These are phyloP conservation scores for Blastocystis sp. DNA, from an alignment of 352 stramenopile genomes.

Conservation along the genomic window DNA sequence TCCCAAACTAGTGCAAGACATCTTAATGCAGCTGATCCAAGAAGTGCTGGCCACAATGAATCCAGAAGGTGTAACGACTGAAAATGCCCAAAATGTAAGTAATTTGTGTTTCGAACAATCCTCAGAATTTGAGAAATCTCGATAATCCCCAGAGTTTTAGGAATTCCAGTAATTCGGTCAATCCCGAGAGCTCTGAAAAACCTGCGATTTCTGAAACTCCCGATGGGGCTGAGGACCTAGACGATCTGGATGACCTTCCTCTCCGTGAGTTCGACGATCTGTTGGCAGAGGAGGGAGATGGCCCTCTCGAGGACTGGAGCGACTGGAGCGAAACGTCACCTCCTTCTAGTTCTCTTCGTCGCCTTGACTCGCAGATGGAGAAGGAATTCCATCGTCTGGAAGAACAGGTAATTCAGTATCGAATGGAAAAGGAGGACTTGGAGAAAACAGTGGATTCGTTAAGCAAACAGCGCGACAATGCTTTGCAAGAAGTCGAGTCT, in stretches of 20 bases:
- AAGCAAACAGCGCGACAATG: not conserved
- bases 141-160: too few species aligned
- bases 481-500: not conserved
- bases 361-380: not conserved
- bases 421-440: not conserved
- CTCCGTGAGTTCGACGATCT: constrained; percentile 8
- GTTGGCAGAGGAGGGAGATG: not conserved
- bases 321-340: constrained; percentile 3
- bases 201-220: not conserved
- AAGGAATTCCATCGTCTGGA: not conserved
- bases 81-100: too few species aligned
- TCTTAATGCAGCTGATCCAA: constrained; percentile 27
- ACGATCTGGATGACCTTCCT: not conserved
- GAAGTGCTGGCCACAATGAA: constrained; percentile 23
- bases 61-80: not conserved
- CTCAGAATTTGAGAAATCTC: too few species aligned
- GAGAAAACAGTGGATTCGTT: not conserved
- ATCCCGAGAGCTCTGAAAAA: too few species aligned
- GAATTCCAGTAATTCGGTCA: too few species aligned
- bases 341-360: not conserved
- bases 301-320: not conserved
- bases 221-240: not conserved
- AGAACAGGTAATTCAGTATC: not conserved
- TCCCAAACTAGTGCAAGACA: not conserved
- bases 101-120: too few species aligned